Evolutionary conservation across 2,329 filamentous ascomycete genomes (phyloP).

Genomic region (Stenocarpella maydis): DNA sequence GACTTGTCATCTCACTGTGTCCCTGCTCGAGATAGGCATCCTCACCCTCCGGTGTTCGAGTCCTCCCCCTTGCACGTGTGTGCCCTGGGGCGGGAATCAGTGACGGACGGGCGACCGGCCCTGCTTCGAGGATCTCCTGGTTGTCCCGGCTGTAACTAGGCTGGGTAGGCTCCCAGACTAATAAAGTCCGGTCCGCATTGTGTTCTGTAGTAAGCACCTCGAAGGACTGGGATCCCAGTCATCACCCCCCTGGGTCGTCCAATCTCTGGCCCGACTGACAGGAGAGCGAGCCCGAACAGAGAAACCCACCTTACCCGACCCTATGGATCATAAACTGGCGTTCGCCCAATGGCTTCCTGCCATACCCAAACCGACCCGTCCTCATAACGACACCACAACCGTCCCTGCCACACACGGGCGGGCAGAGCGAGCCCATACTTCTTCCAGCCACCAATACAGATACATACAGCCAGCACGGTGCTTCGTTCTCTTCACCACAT

Average conservation of each 20-base stretch:
- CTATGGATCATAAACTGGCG: constrained; percentile 22
- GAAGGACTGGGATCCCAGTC: constrained; percentile 16
- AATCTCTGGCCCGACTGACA: constrained; percentile 12
- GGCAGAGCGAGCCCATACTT: constrained; percentile 9
- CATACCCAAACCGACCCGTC: constrained; percentile 3
- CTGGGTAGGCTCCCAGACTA: background rate
- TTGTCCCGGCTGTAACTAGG: background rate
- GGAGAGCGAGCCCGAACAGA: constrained; percentile 18
- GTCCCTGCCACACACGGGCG: background rate
- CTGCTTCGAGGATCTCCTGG: background rate
- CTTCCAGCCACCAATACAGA: constrained; percentile 7
- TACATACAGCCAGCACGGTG: constrained; percentile 23
- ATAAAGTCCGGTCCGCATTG: background rate
- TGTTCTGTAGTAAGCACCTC: constrained; percentile 5
- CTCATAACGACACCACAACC: constrained; percentile 19
- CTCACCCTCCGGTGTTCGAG: background rate
- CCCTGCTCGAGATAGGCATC: background rate
- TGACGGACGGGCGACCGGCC: background rate
- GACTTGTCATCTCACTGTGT: background rate
- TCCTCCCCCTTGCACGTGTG: background rate
- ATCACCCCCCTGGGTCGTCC: background rate
- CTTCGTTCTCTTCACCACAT: background rate
- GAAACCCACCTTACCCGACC: constrained; percentile 24
- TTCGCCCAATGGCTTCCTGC: constrained; percentile 23
- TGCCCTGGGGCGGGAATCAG: background rate